These are phyloP conservation scores for Crithidia fasciculata DNA, from an alignment of 208 protist genomes.

Conservation along the genomic window DNA sequence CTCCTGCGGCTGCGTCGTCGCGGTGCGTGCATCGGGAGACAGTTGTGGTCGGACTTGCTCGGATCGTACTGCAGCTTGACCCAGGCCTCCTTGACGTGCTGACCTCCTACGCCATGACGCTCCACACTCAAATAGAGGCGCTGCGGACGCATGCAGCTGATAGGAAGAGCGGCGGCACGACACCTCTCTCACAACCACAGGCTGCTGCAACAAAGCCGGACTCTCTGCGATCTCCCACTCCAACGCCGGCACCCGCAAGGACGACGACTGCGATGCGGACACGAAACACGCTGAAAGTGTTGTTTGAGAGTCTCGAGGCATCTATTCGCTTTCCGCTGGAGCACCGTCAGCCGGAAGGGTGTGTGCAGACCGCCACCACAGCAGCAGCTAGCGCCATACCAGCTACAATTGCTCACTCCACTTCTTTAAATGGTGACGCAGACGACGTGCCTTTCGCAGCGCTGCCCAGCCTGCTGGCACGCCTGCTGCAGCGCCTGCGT, in stretches of 20 bases:
- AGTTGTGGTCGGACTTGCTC: slow-evolving; percentile 33
- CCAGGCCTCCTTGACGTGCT: slow-evolving; percentile 26
- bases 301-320: slow-evolving; percentile 35
- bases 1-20: not conserved
- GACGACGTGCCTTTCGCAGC: not conserved
- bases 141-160: not conserved
- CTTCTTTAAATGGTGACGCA: not conserved
- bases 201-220: not conserved
- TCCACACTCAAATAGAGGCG: slow-evolving; percentile 1
- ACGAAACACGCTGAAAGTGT: slow-evolving; percentile 27
- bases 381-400: too few species aligned
- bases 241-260: too few species aligned
- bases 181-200: too few species aligned
- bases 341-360: not conserved
- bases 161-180: not conserved
- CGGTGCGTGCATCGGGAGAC: slow-evolving; percentile 27
- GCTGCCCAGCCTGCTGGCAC: slow-evolving; percentile 17
- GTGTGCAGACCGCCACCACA: too few species aligned
- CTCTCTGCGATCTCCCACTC: not conserved
- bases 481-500: slow-evolving; percentile 34
- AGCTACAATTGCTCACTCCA: too few species aligned
- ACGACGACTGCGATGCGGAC: not conserved
- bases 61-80: slow-evolving; percentile 31
- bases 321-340: slow-evolving; percentile 34
- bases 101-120: slow-evolving; percentile 23